Percentiles rank a stretch among this genome's conserved stretches.
phyloP scores from a whole-genome alignment of 495 filamentous ascomycete genomes.

The Penicillium fimorum region DNA sequence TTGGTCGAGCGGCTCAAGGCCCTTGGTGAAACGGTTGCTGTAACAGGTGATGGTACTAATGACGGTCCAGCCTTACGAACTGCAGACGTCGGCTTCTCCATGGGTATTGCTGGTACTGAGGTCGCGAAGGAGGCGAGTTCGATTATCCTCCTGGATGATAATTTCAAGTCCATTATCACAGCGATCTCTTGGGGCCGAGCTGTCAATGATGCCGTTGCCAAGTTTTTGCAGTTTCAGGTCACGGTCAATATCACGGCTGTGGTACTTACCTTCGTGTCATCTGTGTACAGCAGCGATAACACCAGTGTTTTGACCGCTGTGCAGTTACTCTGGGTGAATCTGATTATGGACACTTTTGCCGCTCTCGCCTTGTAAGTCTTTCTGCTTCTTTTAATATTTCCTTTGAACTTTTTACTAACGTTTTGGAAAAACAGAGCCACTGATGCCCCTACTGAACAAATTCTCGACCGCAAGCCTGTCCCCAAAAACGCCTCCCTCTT shows the following conservation, averaged over 20 bases:
- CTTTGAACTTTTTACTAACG: slow-evolving; percentile 9
- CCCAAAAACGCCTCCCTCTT: slow-evolving; percentile 75
- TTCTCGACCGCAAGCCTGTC: slow-evolving; percentile 79
- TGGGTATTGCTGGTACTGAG: slow-evolving; percentile 88
- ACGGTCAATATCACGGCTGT: slow-evolving; percentile 92
- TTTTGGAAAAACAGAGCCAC: slow-evolving; percentile 53
- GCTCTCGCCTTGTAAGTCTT: slow-evolving; percentile 64
- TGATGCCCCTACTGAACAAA: slow-evolving; percentile 74
- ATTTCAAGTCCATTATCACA: slow-evolving; percentile 85
- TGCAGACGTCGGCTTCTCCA: slow-evolving; percentile 88
- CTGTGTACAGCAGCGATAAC: slow-evolving; percentile 65
- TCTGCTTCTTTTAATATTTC: background rate
- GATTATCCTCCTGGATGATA: slow-evolving; percentile 90
- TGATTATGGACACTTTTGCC: slow-evolving; percentile 93
- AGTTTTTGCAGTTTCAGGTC: slow-evolving; percentile 89
- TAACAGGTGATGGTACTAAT: slow-evolving; percentile 88
- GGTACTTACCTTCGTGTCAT: slow-evolving; percentile 76
- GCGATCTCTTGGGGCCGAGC: slow-evolving; percentile 88
- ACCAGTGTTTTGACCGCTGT: slow-evolving; percentile 78
- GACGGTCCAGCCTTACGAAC: slow-evolving; percentile 83
- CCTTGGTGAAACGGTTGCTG: slow-evolving; percentile 76
- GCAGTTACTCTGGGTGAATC: slow-evolving; percentile 87
- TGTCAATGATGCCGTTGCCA: slow-evolving; percentile 87
- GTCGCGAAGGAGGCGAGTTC: slow-evolving; percentile 93
- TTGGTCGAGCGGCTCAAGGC: slow-evolving; percentile 71